Conservation (phyloP, 2,329 filamentous ascomycete genomes). For the Aspergillus versicolor region DNA sequence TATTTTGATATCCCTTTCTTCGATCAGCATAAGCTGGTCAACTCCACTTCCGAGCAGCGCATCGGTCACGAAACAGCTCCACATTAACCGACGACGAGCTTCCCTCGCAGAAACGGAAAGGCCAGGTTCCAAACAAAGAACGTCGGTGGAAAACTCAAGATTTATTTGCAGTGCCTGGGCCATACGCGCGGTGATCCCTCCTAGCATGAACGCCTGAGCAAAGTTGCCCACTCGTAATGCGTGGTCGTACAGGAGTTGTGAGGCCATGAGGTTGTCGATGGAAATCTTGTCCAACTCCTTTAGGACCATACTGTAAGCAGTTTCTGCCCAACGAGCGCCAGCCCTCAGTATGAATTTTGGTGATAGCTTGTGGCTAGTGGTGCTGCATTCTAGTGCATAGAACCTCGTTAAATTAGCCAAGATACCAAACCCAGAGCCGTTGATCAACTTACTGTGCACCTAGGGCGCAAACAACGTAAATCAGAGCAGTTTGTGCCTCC, state of each 20-base stretch:
- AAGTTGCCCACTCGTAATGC: constrained; percentile 7
- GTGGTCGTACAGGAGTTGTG: constrained; percentile 8
- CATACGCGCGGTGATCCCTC: constrained; percentile 8
- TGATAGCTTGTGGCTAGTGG: not conserved
- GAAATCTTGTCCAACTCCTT: constrained; percentile 8
- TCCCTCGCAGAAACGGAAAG: constrained; percentile 5
- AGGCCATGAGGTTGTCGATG: constrained; percentile 9
- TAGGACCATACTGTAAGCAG: not conserved
- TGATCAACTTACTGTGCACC: constrained; percentile 7
- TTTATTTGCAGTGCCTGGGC: constrained; percentile 10
- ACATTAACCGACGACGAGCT: constrained; percentile 10
- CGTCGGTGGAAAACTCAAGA: constrained; percentile 11
- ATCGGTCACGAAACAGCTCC: constrained; percentile 10
- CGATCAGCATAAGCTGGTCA: constrained; percentile 10
- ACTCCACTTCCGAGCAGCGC: constrained; percentile 13
- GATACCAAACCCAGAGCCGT: not conserved
- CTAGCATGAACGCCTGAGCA: constrained; percentile 11
- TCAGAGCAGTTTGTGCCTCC: not conserved
- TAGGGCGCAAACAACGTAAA: constrained; percentile 4
- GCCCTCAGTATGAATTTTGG: constrained; percentile 2
- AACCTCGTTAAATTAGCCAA: constrained; percentile 1
- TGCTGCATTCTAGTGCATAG: constrained; percentile 5
- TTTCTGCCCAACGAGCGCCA: constrained; percentile 1
- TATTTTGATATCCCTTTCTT: constrained; percentile 9
- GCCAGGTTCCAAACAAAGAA: constrained; percentile 3